Evolutionary conservation across 2,329 filamentous ascomycete species (phyloP), one percentile per base, ranked within the genome.

Genomic region (Cordyceps tenuipes): DNA sequence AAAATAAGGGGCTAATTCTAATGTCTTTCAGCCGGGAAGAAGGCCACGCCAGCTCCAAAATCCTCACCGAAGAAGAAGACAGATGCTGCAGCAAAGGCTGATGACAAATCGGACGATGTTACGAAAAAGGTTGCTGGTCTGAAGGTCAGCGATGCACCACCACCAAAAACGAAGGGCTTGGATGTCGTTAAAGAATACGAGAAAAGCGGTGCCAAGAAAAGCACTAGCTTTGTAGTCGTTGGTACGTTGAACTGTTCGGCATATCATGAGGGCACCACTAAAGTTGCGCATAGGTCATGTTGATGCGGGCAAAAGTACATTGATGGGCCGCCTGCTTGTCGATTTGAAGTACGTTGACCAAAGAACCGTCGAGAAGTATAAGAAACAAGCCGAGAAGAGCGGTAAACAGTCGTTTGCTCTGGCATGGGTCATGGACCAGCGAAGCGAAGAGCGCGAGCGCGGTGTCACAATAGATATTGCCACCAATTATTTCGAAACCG

Each of bases 381-480:
- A 87, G 21, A 89, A 88, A 71, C 92, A 97, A 74, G 93, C 94
- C 0, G 88, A 96, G 66, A 90, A 86, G 62, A 89, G 96, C 44
- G 94, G 94, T 5, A 99, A 99, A 72, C 87, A 90, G 2, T 97
- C 94, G 0, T 99, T 99, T 73, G 93, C 93, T 13, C 81, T 99
- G 23, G 94, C 95, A 1, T 99, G 94, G 94, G 91, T 99, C 2
- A 83, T 99, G 73, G 94, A 99, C 70, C 90, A 96, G 71, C 87
- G 91, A 21, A 85, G 86, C 0, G 94, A 99, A 69, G 94, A 99
- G 72, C 83, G 94, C 64, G 86, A 85, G 61, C 85, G 92, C 61
- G 94, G 94, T 49, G 91, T 99, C 8, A 99, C 94, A 0, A 96
- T 99, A 53, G 94, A 99, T 70, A 94, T 97, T 68, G 93, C 94